Evolutionary conservation across 73 alveolate genomes (phyloP).

Genomic region (Uronychia setigera): DNA sequence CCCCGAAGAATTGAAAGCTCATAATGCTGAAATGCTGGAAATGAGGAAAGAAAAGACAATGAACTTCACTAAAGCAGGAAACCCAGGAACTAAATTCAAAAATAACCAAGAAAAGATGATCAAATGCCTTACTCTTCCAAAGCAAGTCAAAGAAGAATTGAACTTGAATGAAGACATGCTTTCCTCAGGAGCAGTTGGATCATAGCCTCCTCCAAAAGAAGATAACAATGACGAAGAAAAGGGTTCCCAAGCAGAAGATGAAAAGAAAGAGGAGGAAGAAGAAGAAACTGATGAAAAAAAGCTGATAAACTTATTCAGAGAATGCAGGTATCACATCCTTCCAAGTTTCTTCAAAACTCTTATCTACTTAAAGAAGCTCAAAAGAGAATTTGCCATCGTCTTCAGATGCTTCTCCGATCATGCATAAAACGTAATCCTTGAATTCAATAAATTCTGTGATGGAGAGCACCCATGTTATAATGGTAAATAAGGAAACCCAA

Average conservation of each 20-base stretch:
- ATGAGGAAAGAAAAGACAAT: conserved; percentile 29
- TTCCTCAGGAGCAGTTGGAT: no score
- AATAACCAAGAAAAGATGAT: conserved; percentile 60
- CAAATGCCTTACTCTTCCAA: conserved; percentile 61
- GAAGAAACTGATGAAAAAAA: conserved; percentile 64
- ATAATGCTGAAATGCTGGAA: background rate
- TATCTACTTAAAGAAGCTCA: conserved; percentile 84
- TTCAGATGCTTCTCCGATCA: conserved; percentile 95
- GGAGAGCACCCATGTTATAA: conserved; percentile 97
- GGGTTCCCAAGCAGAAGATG: conserved; percentile 56
- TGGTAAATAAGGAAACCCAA: conserved; percentile 90
- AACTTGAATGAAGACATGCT: conserved; percentile 46
- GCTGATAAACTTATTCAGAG: conserved; percentile 77
- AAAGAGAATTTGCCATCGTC: conserved; percentile 93
- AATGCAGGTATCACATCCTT: conserved; percentile 81
- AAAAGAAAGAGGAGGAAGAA: conserved; percentile 51
- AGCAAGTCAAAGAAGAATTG: conserved; percentile 71
- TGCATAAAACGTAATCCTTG: conserved; percentile 79
- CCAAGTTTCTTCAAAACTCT: conserved; percentile 92
- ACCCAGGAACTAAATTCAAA: conserved; percentile 78
- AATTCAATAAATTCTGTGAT: conserved; percentile 93
- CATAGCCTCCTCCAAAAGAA: no score
- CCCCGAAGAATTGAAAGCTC: conserved; percentile 11
- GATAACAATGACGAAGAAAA: conserved; percentile 38
- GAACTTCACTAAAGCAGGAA: conserved; percentile 67